Conservation (phyloP, 148 eudicot species). For the Cornus controversa region DNA sequence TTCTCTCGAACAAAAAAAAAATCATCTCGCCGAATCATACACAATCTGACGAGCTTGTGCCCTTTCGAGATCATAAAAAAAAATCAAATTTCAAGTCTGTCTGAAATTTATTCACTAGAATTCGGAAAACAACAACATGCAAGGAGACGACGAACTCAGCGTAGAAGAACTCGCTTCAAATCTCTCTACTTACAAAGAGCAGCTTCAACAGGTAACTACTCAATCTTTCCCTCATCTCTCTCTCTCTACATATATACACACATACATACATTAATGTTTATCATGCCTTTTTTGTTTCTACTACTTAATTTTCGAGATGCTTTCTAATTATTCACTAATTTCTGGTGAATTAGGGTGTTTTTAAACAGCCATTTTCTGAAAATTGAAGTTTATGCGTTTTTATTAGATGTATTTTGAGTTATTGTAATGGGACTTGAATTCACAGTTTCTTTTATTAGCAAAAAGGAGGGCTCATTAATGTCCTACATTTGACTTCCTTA, state of each 20-base stretch:
- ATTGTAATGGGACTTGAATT: background rate
- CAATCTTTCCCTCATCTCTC: background rate
- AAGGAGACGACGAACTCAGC: conserved; percentile 68
- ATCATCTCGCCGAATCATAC: too few species aligned
- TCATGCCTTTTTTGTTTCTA: background rate
- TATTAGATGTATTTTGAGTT: too few species aligned
- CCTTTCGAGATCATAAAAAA: background rate
- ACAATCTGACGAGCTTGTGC: background rate
- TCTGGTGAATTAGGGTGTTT: too few species aligned
- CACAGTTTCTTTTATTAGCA: too few species aligned
- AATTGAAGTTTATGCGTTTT: background rate
- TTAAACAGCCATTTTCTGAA: too few species aligned
- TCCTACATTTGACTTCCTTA: background rate
- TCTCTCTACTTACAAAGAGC: conserved; percentile 81
- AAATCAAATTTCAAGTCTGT: background rate
- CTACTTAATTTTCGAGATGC: too few species aligned
- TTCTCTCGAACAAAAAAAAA: too few species aligned
- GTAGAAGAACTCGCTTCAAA: conserved; percentile 78
- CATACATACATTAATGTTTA: background rate
- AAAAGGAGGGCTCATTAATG: too few species aligned
- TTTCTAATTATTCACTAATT: too few species aligned
- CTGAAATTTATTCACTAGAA: background rate
- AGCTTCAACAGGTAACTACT: conserved; percentile 70
- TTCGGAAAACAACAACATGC: conserved; percentile 14
- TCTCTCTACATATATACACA: background rate